Evolutionary conservation across 1,284 basidiomycete genomes (phyloP).

Genomic region (Meripilus lineatus): DNA sequence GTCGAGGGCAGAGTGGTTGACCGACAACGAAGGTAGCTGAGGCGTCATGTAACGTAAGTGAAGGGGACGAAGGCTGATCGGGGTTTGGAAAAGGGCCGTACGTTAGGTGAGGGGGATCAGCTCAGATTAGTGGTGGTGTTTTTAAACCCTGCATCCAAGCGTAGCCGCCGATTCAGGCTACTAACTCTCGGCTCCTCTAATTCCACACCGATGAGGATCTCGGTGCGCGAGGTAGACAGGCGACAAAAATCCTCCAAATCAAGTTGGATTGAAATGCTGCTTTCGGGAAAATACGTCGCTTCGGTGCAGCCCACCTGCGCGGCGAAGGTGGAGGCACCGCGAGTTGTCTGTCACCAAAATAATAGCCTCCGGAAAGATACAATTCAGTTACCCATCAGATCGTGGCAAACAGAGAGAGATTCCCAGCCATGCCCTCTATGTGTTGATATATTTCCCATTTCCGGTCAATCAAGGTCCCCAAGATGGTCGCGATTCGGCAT

Average conservation of each 20-base stretch:
- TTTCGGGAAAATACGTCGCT: conserved; percentile 5
- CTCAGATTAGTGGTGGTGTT: conserved; percentile 9
- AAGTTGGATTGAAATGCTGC: neutral
- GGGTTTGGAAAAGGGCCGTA: conserved; percentile 24
- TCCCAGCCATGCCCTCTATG: neutral
- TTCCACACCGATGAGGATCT: neutral
- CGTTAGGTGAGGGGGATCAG: conserved; percentile 18
- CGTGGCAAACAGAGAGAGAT: conserved; percentile 7
- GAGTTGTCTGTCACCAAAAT: too few species aligned
- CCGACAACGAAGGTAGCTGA: conserved; percentile 23
- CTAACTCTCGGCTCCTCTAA: conserved; percentile 4
- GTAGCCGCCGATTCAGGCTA: conserved; percentile 17
- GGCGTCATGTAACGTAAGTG: conserved; percentile 32
- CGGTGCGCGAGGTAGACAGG: neutral
- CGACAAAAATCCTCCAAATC: neutral
- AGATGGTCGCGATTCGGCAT: conserved; percentile 4
- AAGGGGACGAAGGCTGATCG: conserved; percentile 25
- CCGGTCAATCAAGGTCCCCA: neutral
- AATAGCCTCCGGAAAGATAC: conserved; percentile 9
- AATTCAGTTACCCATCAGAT: conserved; percentile 6
- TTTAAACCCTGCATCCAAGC: conserved; percentile 19
- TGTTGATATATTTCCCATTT: neutral
- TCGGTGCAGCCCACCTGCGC: neutral
- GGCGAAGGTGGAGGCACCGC: conserved; percentile 2
- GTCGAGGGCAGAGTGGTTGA: conserved; percentile 18